phyloP scores from a whole-genome alignment of 2,329 filamentous ascomycete species.

The Domatiomyces catenatus region DNA sequence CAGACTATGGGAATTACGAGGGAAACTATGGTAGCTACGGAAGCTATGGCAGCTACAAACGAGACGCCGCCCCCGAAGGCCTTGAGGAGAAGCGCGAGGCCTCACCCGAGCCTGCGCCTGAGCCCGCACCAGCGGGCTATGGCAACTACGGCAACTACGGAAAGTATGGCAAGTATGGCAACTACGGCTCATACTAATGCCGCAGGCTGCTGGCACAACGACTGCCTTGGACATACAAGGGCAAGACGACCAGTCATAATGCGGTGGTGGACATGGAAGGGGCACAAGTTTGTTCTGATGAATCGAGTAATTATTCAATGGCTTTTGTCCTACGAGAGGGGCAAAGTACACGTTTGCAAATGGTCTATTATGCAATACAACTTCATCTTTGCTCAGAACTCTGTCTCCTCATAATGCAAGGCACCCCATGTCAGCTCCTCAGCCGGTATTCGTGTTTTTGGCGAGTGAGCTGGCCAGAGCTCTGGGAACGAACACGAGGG shows the following conservation, averaged over 20 bases:
- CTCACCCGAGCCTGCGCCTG: neutral
- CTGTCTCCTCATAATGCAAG: neutral
- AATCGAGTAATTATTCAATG: neutral
- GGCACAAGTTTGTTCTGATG: neutral
- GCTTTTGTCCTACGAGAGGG: neutral
- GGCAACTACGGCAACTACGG: conserved; percentile 6
- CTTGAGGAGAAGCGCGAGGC: neutral
- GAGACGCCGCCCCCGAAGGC: neutral
- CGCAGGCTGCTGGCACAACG: neutral
- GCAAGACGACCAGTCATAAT: neutral
- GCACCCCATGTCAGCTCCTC: neutral
- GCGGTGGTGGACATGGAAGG: neutral
- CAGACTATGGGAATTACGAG: no score
- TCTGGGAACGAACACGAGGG: neutral
- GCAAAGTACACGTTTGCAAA: neutral
- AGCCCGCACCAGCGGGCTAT: neutral
- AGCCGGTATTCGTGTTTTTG: neutral
- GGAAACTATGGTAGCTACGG: neutral
- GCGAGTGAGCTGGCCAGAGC: neutral
- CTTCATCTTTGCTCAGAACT: neutral
- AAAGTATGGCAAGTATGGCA: conserved; percentile 3
- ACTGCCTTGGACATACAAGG: neutral
- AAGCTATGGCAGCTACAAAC: neutral
- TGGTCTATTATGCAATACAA: neutral
- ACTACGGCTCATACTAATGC: neutral